These are phyloP conservation scores for Fusarium oxysporum DNA, from an alignment of 2,329 filamentous ascomycete species.

Conservation along the genomic window DNA sequence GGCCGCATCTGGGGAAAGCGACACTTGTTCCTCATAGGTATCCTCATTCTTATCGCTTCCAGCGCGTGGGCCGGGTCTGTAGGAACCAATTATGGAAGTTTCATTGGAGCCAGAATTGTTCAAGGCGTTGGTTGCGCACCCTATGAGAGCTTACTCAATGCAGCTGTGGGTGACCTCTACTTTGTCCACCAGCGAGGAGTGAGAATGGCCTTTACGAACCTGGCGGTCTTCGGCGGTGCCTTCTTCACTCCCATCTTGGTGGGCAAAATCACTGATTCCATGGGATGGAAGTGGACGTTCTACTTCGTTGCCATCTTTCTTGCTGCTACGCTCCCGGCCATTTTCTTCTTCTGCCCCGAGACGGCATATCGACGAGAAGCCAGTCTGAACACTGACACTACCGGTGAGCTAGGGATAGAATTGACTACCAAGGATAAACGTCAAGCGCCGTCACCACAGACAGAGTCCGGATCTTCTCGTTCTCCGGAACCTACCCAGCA, in stretches of 20 bases:
- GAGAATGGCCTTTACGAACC: conserved; percentile 83
- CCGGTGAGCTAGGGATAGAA: conserved; percentile 47
- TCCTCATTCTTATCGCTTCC: conserved; percentile 77
- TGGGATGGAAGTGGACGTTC: conserved; percentile 91
- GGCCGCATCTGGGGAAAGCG: conserved; percentile 93
- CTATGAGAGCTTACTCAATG: conserved; percentile 91
- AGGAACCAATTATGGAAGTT: conserved; percentile 73
- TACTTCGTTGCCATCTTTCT: conserved; percentile 89
- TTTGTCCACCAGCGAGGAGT: conserved; percentile 87
- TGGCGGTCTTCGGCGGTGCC: conserved; percentile 67
- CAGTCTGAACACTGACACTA: conserved; percentile 76
- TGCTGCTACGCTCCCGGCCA: conserved; percentile 73
- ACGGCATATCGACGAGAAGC: conserved; percentile 79
- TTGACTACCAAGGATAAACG: conserved; percentile 25
- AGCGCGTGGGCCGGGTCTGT: conserved; percentile 83
- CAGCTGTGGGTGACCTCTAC: conserved; percentile 88
- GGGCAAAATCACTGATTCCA: conserved; percentile 80
- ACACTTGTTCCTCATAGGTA: conserved; percentile 85
- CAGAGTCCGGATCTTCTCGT: conserved; percentile 4
- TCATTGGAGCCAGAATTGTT: conserved; percentile 82
- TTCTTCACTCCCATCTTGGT: conserved; percentile 87
- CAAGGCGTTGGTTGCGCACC: conserved; percentile 90
- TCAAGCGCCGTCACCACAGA: conserved; percentile 11
- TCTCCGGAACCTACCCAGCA: neutral
- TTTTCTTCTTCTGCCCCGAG: conserved; percentile 86